Base-by-base conservation (phyloP, 495 filamentous ascomycete genomes). In the Neurospora cerealis region DNA sequence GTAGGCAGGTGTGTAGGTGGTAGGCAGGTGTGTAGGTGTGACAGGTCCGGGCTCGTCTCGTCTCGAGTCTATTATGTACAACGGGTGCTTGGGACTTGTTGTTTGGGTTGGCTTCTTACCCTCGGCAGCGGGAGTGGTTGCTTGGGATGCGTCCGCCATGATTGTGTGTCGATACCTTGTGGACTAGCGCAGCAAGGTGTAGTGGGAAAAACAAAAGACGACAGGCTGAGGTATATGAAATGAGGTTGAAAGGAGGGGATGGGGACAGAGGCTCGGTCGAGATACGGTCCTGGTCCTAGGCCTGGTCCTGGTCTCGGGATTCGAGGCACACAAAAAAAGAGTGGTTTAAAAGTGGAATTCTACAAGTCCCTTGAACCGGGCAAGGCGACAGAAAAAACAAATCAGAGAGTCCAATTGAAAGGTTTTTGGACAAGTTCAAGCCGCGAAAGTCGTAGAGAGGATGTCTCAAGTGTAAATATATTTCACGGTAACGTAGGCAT, bases 261-360 rank as follows among this genome's bases (percentile, higher is more conserved):
- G 54, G 54, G 54, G 54, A 66, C 54, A 7, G 54, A 34, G 28
- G 5, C 54, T 66, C 54, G 54, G 54, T 66, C 48, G 48, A 60
- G 48, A 60, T 60, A 60, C 48, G 48, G 48, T 60, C 48, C 48
- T 34, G 54, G 54, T 62, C 54, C 54, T 66, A 19, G 54, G 54
- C 54, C 54, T 66, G 54, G 54, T 66, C 54, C 54, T 66, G 54
- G 54, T 66, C 54, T 66, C 28, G 54, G 54, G 28, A 66, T 66
- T 66, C 54, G 28, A 66, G 54, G 54, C 54, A 66, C 54, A 66
- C 54, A 66, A 66, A 66, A 62, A 66, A 66, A 66, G 54, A 66
- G 54, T 66, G 54, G 54, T 66, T 66, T 66, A 66, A 66, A 66
- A 66, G 54, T 66, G 54, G 54, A 66, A 66, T 66, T 66, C 54